These are phyloP conservation scores for Zalerion maritima DNA, from an alignment of 495 filamentous ascomycete species.

Conservation along the genomic window DNA sequence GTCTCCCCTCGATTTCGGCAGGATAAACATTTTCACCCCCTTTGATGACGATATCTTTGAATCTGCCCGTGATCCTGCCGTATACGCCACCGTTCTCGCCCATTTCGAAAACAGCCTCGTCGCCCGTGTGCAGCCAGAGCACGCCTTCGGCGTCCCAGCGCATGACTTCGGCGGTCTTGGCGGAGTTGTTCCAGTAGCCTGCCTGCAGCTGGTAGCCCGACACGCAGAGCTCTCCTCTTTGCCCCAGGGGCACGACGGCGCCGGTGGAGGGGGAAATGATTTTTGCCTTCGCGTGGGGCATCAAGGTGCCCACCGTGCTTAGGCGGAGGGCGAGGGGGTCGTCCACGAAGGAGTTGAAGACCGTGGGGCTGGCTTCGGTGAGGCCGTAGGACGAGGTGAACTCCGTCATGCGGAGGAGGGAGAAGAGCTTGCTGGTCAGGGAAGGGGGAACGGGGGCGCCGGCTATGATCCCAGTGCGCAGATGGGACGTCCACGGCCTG, in stretches of 20 bases:
- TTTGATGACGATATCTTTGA: constrained; percentile 51
- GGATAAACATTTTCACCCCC: constrained; percentile 53
- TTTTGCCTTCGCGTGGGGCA: constrained; percentile 55
- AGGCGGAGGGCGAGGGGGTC: constrained; percentile 45
- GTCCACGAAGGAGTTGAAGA: constrained; percentile 54
- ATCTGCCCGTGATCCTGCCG: constrained; percentile 47
- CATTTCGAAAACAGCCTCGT: constrained; percentile 55
- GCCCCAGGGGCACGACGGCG: constrained; percentile 42
- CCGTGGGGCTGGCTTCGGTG: constrained; percentile 57
- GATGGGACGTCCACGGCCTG: no score
- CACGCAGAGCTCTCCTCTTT: constrained; percentile 51
- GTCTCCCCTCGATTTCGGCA: constrained; percentile 56
- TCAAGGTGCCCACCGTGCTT: constrained; percentile 48
- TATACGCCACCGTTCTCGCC: constrained; percentile 47
- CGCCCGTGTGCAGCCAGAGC: constrained; percentile 54
- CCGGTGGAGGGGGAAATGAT: constrained; percentile 44
- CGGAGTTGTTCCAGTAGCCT: constrained; percentile 58
- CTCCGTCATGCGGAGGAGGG: constrained; percentile 48
- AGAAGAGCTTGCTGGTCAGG: constrained; percentile 47
- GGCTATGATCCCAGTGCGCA: constrained; percentile 59
- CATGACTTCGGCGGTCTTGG: constrained; percentile 51
- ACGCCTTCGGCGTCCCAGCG: constrained; percentile 41
- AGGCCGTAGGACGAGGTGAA: constrained; percentile 58
- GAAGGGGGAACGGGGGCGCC: constrained; percentile 50
- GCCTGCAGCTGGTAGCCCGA: constrained; percentile 52